These are phyloP conservation scores for Yamadazyma blattariae DNA, from an alignment of 1,139 yeast species.

Conservation along the genomic window DNA sequence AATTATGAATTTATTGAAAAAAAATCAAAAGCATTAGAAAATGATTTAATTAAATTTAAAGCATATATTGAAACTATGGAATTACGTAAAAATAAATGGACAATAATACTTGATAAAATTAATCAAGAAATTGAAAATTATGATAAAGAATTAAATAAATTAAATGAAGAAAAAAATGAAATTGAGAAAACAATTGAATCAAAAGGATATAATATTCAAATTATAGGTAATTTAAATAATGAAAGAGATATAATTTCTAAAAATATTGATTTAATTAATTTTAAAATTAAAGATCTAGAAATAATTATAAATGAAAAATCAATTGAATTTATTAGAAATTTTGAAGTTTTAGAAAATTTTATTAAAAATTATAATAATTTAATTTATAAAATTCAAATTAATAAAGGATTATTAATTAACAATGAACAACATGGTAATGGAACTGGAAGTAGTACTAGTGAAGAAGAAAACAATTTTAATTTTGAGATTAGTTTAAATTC, in stretches of 20 bases:
- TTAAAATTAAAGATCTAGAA: constrained; percentile 35
- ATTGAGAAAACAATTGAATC: constrained; percentile 47
- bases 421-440: not conserved
- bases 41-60: constrained; percentile 68
- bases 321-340: constrained; percentile 42
- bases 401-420: constrained; percentile 4
- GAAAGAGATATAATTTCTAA: constrained; percentile 60
- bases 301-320: constrained; percentile 45
- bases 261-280: constrained; percentile 50
- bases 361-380: constrained; percentile 56
- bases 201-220: constrained; percentile 60
- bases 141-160: constrained; percentile 38
- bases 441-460: constrained; percentile 9
- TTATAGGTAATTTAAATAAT: constrained; percentile 58
- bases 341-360: constrained; percentile 49
- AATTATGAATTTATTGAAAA: constrained; percentile 47
- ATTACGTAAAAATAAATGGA: constrained; percentile 64
- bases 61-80: constrained; percentile 70
- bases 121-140: constrained; percentile 51
- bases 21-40: constrained; percentile 63
- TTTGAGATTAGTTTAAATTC: constrained; percentile 31
- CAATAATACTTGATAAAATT: constrained; percentile 51
- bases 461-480: constrained; percentile 2
- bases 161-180: constrained; percentile 44
- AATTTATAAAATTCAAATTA: constrained; percentile 43